Conservation (phyloP, 208 protist species). For the Naegleria fowleri region DNA sequence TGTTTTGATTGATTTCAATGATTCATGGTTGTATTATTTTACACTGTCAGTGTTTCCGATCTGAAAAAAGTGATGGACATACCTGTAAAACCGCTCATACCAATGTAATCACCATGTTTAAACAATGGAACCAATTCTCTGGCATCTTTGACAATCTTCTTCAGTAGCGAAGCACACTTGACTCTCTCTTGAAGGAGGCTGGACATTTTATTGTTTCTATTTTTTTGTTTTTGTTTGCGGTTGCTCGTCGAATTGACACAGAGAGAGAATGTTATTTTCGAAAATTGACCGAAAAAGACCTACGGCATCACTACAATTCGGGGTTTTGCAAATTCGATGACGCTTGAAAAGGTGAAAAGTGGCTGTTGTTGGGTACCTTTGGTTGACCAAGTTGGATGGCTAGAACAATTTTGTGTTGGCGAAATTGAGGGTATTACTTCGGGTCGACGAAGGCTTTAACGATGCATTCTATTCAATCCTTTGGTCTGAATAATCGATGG, state of each 20-base stretch:
- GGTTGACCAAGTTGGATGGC: too few relatives aligned
- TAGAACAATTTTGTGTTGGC: too few relatives aligned
- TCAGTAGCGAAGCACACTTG: not conserved
- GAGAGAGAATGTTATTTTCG: not conserved
- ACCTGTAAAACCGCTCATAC: conserved; percentile 12
- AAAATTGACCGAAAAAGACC: too few relatives aligned
- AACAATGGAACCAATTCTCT: not conserved
- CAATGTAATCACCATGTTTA: conserved; percentile 9
- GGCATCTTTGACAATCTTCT: not conserved
- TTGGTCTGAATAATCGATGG: too few relatives aligned
- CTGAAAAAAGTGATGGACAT: not conserved
- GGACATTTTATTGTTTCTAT: not conserved
- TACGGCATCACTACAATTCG: too few relatives aligned
- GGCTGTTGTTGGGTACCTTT: too few relatives aligned
- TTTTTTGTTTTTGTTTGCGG: not conserved
- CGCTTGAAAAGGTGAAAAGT: too few relatives aligned
- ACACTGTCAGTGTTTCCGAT: too few relatives aligned
- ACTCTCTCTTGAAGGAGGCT: not conserved
- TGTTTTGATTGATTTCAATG: not conserved
- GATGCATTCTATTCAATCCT: too few relatives aligned
- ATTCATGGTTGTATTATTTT: not conserved
- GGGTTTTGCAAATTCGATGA: too few relatives aligned
- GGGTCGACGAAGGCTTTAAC: too few relatives aligned
- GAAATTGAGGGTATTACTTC: too few relatives aligned
- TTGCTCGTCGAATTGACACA: not conserved